These are phyloP conservation scores for Aquilaria agallochum DNA, from an alignment of 441 rosid genomes.

Conservation along the genomic window DNA sequence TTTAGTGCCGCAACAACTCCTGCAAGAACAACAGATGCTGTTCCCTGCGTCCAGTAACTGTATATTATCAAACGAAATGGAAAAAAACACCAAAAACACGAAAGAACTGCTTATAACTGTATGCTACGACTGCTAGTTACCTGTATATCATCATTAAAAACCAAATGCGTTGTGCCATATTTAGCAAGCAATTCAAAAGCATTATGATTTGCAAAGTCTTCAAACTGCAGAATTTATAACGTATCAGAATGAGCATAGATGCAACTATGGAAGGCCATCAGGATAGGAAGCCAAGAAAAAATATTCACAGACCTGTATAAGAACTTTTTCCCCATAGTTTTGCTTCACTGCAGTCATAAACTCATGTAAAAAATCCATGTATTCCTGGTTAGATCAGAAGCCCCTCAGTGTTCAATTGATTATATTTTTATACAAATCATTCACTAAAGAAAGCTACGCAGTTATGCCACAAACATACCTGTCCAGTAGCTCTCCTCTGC, in stretches of 20 bases:
- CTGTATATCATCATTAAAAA: slow-evolving; percentile 92
- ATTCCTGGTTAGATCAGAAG: slow-evolving; percentile 32
- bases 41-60: slow-evolving; percentile 45
- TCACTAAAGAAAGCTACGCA: neutral
- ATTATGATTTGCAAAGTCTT: slow-evolving; percentile 93
- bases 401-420: neutral
- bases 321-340: slow-evolving; percentile 81
- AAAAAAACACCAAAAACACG: neutral
- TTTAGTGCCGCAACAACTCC: slow-evolving; percentile 69
- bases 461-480: slow-evolving; percentile 31
- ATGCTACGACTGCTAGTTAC: slow-evolving; percentile 21
- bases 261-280: slow-evolving; percentile 7
- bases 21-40: slow-evolving; percentile 80
- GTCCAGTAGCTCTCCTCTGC: slow-evolving; percentile 74
- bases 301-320: slow-evolving; percentile 46
- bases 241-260: slow-evolving; percentile 11
- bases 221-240: slow-evolving; percentile 43
- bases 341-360: slow-evolving; percentile 84
- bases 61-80: slow-evolving; percentile 1
- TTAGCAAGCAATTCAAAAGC: slow-evolving; percentile 69
- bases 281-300: slow-evolving; percentile 2
- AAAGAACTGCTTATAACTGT: neutral
- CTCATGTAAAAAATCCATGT: slow-evolving; percentile 59
- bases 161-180: slow-evolving; percentile 66
- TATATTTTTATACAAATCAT: slow-evolving; percentile 3